phyloP scores from a whole-genome alignment of 2,329 filamentous ascomycete genomes.

The Aspergillus brasiliensis region DNA sequence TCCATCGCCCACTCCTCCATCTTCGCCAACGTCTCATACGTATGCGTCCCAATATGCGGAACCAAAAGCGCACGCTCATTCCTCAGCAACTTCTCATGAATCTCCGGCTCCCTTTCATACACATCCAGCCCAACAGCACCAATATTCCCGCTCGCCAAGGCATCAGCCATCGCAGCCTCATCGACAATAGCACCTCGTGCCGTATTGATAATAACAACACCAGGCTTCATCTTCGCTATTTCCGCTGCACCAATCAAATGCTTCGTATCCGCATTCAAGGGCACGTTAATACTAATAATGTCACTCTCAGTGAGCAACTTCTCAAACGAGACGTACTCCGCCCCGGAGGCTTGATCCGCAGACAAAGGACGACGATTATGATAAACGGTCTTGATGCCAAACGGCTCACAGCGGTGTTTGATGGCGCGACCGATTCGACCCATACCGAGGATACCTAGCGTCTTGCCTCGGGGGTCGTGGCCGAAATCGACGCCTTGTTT shows the following conservation, averaged over 20 bases:
- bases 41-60: conserved; percentile 13
- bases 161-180: conserved; percentile 4
- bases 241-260: neutral
- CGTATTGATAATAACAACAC: conserved; percentile 40
- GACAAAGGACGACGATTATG: neutral
- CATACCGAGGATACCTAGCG: neutral
- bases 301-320: neutral
- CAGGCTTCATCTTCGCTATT: conserved; percentile 34
- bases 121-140: conserved; percentile 12
- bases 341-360: neutral
- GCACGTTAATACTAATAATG: neutral
- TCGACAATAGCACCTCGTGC: conserved; percentile 34
- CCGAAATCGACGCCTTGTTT: neutral
- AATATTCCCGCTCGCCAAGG: neutral
- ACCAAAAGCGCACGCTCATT: conserved; percentile 10
- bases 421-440: neutral
- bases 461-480: neutral
- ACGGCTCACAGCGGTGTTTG: neutral
- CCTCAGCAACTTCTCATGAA: conserved; percentile 11
- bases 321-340: neutral
- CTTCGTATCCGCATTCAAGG: neutral
- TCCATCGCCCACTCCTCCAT: conserved; percentile 16
- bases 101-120: conserved; percentile 13
- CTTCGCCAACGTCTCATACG: conserved; percentile 12
- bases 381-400: neutral